A percentile compares a stretch with the other conserved stretches of the same genome.
phyloP scores from a whole-genome alignment of 306 rosid species.

The Glycine soja region DNA sequence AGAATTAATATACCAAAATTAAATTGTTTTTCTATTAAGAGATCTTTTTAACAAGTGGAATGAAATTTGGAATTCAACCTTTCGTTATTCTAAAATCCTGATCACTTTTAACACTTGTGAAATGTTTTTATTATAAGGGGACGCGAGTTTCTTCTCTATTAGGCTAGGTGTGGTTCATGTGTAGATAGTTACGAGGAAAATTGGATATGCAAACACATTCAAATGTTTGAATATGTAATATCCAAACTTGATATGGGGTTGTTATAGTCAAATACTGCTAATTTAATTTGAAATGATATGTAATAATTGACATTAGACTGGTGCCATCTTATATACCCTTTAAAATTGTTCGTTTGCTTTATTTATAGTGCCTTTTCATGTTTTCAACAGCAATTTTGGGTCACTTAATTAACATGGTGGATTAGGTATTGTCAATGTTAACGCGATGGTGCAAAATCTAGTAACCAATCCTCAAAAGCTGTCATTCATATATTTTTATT shows the following conservation, averaged over 20 bases:
- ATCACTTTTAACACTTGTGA: background rate
- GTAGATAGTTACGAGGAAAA: background rate
- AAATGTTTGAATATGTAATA: background rate
- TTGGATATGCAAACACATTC: too few relatives aligned
- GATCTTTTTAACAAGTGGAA: too few relatives aligned
- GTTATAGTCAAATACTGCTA: background rate
- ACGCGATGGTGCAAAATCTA: background rate
- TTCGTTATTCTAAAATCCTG: too few relatives aligned
- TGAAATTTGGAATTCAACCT: too few relatives aligned
- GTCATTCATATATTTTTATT: background rate
- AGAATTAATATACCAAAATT: too few relatives aligned
- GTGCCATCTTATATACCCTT: background rate
- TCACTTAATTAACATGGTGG: background rate
- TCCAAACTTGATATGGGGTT: slow-evolving; percentile 7
- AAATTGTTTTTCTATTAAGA: too few relatives aligned
- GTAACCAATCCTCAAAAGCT: background rate
- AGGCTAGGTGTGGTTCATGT: background rate
- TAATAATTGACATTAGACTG: slow-evolving; percentile 2
- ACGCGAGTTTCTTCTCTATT: background rate
- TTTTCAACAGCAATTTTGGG: background rate
- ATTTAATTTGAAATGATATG: background rate
- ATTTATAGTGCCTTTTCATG: background rate
- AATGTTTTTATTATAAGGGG: background rate
- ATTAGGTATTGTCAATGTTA: slow-evolving; percentile 12
- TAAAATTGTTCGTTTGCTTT: background rate